Conservation (phyloP, 345 rosid species). For the Psidium friedrichsthalianum region DNA sequence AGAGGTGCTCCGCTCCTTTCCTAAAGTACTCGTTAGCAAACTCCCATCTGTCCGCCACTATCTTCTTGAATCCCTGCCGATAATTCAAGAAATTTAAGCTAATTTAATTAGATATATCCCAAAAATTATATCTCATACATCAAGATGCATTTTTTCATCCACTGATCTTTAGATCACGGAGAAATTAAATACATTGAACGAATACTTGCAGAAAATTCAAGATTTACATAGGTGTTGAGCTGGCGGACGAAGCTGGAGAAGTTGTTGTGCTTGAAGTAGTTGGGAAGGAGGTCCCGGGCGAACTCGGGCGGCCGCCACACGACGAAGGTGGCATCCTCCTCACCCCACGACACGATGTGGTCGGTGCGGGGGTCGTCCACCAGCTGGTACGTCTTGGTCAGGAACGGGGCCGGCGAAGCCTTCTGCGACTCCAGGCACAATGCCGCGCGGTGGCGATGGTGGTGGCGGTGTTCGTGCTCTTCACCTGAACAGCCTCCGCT, state of each 20-base stretch:
- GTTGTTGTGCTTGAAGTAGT: constrained; percentile 46
- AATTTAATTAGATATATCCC: not conserved
- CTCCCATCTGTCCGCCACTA: constrained; percentile 60
- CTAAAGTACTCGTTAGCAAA: constrained; percentile 49
- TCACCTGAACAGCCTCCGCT: not conserved
- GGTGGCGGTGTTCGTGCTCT: not conserved
- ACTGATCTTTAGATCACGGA: not conserved
- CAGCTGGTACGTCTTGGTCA: constrained; percentile 45
- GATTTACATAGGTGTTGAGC: constrained; percentile 36
- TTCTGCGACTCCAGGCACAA: constrained; percentile 20
- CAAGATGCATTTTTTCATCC: not conserved
- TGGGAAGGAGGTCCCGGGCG: constrained; percentile 41
- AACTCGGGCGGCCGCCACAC: constrained; percentile 58
- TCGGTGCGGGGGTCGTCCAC: constrained; percentile 50
- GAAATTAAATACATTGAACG: not conserved
- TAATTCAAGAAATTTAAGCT: not conserved
- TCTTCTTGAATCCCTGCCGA: constrained; percentile 50
- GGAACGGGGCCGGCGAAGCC: constrained; percentile 46
- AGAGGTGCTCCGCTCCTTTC: constrained; percentile 44
- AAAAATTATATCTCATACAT: not conserved
- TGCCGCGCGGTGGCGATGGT: constrained; percentile 11
- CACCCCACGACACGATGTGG: constrained; percentile 57
- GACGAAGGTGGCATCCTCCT: constrained; percentile 34
- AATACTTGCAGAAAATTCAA: not conserved
- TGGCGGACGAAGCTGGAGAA: constrained; percentile 47